These are phyloP conservation scores for Selaginella tamariscina DNA, from an alignment of 75 land plant genomes.

Conservation along the genomic window DNA sequence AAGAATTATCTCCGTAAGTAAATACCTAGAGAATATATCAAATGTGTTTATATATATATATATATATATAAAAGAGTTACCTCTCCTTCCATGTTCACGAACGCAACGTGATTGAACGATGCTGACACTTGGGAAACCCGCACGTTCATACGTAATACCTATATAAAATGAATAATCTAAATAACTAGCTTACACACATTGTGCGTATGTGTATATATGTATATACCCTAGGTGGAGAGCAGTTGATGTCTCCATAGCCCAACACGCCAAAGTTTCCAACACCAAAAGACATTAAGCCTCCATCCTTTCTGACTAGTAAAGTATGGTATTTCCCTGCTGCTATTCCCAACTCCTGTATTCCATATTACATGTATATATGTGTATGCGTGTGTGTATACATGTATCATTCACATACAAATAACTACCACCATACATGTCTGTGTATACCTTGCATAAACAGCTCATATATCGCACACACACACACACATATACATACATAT, in stretches of 20 bases:
- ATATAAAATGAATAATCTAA: constrained; percentile 32
- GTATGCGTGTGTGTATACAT: no score
- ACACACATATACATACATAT: no score
- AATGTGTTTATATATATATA: constrained; percentile 10
- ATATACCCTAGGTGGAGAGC: constrained; percentile 30
- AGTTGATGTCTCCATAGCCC: neutral
- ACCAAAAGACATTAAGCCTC: constrained; percentile 59
- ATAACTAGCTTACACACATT: constrained; percentile 41
- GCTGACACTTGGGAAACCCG: constrained; percentile 65
- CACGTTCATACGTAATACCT: no score
- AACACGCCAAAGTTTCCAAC: constrained; percentile 12
- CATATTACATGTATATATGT: no score
- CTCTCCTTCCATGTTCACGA: constrained; percentile 67
- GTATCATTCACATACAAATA: no score
- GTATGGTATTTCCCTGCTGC: constrained; percentile 79
- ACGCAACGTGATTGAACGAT: constrained; percentile 73
- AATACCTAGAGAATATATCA: constrained; percentile 43
- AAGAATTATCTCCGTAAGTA: constrained; percentile 86
- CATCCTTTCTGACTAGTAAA: constrained; percentile 37
- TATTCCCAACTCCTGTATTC: no score
- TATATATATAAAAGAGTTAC: constrained; percentile 22
- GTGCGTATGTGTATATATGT: constrained; percentile 44
- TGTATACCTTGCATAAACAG: no score
- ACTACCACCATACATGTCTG: no score
- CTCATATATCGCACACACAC: no score